Percentiles rank a stretch among this genome's conserved stretches.
Conservation (phyloP, 2,329 filamentous ascomycete genomes). For the Chrysoporthe austroafricana region DNA sequence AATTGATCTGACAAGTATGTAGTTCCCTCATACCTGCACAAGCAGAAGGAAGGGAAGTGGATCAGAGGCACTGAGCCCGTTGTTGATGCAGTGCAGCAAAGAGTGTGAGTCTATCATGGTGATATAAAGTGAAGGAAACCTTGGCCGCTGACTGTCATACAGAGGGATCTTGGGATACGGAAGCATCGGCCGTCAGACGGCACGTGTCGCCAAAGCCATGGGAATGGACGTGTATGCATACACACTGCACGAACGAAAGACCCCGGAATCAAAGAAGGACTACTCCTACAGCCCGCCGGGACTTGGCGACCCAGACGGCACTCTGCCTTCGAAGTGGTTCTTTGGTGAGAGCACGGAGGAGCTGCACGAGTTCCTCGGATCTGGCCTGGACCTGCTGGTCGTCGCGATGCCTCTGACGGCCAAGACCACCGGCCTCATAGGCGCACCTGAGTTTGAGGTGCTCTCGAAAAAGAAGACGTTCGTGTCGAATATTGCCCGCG, state of each 20-base stretch:
- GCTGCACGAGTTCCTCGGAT: slow-evolving; percentile 54
- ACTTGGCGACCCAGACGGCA: slow-evolving; percentile 59
- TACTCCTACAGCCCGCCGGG: slow-evolving; percentile 69
- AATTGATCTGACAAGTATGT: neutral
- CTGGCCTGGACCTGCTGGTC: slow-evolving; percentile 57
- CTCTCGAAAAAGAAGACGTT: slow-evolving; percentile 56
- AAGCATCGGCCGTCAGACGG: slow-evolving; percentile 56
- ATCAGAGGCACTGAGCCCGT: slow-evolving; percentile 38
- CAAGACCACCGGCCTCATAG: slow-evolving; percentile 55
- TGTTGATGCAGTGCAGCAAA: slow-evolving; percentile 51
- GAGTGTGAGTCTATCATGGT: slow-evolving; percentile 47
- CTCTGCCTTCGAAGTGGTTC: slow-evolving; percentile 56
- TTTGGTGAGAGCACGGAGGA: slow-evolving; percentile 47
- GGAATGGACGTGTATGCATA: slow-evolving; percentile 77
- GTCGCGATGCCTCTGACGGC: slow-evolving; percentile 56
- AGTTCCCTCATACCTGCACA: slow-evolving; percentile 51
- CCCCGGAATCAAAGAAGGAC: slow-evolving; percentile 67
- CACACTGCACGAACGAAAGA: slow-evolving; percentile 70
- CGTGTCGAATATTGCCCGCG: slow-evolving; percentile 73
- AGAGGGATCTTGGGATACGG: slow-evolving; percentile 60
- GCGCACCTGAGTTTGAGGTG: slow-evolving; percentile 52
- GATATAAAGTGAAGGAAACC: neutral
- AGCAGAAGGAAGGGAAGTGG: slow-evolving; percentile 51
- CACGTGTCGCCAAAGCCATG: slow-evolving; percentile 63
- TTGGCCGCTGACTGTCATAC: slow-evolving; percentile 10